Evolutionary conservation across 2,329 filamentous ascomycete species (phyloP), one percentile per base, ranked within the genome.

Genomic region (Aspergillus pseudoterreus): DNA sequence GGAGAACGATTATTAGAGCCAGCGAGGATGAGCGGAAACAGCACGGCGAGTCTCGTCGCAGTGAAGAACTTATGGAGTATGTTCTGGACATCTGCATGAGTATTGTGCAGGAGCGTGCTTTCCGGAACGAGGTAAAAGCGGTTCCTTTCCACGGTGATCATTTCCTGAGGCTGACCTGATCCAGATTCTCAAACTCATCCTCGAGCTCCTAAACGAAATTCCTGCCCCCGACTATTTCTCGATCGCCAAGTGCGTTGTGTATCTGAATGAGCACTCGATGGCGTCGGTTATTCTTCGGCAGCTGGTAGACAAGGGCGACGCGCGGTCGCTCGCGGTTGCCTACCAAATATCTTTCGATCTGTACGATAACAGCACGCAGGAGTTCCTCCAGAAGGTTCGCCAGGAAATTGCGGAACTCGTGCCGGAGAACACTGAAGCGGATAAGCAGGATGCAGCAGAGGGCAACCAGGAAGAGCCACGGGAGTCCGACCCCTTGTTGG

Each of bases 331-430:
- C 14, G 88, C 92, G 17, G 87, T 90, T 45, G 94, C 94, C 15
- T 99, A 97, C 71, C 94, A 99, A 70, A 95, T 99, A 51, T 94
- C 92, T 1, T 99, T 99, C 65, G 94, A 99, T 65, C 80, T 99
- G 5, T 97, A 96, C 72, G 94, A 99, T 74, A 99, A 99, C 66
- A 94, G 94, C 60, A 97, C 94, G 0, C 94, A 99, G 64, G 94
- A 97, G 68, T 99, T 99, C 63, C 74, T 99, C 21, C 85, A 86
- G 60, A 96, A 94, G 73, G 89, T 99, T 42, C 86, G 92, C 65
- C 84, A 88, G 52, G 85, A 89, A 43, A 77, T 97, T 30, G 89
- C 91, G 0, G 78, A 81, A 11, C 66, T 74, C 46, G 60, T 73
- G 6, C 69, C 71, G 3, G 75, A 79, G 41, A 62, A 75, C 32